phyloP scores from a whole-genome alignment of 2,329 filamentous ascomycete genomes.

The Colletotrichum gloeosporioides region DNA sequence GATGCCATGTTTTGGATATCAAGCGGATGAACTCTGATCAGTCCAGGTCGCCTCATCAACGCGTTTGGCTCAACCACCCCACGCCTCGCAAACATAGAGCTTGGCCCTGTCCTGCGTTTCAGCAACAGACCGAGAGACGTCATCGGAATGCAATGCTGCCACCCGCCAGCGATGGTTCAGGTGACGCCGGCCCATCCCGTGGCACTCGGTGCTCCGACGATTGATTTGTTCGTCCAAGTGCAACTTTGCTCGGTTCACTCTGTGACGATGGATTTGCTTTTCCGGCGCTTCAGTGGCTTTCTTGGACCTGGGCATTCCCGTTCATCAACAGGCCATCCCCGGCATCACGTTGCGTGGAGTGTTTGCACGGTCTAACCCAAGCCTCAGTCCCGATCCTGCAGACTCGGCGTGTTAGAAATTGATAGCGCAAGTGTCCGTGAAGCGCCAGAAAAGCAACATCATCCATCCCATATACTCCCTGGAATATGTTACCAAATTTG shows the following conservation, averaged over 20 bases:
- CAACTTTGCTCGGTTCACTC: not conserved
- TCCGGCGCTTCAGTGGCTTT: not conserved
- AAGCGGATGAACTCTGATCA: not conserved
- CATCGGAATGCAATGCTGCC: not conserved
- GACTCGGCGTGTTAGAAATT: not conserved
- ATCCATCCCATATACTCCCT: not conserved
- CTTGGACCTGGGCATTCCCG: not conserved
- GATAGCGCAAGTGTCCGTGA: not conserved
- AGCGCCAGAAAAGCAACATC: not conserved
- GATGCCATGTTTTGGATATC: not conserved
- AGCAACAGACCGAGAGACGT: not conserved
- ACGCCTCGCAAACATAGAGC: not conserved
- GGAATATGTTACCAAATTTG: not conserved
- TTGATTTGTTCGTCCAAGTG: not conserved
- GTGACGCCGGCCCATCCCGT: not conserved
- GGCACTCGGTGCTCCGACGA: not conserved
- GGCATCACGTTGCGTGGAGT: not conserved
- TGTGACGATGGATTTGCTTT: not conserved
- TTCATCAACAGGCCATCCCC: not conserved
- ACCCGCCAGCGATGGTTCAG: not conserved
- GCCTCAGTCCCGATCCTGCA: not conserved
- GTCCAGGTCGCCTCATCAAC: not conserved
- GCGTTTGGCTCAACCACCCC: not conserved
- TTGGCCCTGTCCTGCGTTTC: not conserved
- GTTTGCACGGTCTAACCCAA: not conserved